phyloP scores from a whole-genome alignment of 108 stramenopile genomes.

The Asterionellopsis glacialis region DNA sequence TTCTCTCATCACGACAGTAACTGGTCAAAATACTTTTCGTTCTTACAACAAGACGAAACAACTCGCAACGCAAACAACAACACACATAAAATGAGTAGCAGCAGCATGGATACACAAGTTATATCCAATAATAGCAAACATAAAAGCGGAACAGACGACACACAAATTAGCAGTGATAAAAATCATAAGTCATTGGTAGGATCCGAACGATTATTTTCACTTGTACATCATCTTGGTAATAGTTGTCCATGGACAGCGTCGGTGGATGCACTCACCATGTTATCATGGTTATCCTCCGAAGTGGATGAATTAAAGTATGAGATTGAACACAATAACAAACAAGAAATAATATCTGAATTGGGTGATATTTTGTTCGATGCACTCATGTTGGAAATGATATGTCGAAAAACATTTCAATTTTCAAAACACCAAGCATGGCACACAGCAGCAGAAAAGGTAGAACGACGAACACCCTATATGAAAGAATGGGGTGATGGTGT shows the following conservation, averaged over 20 bases:
- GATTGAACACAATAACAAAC: not conserved
- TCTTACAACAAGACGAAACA: too few relatives aligned
- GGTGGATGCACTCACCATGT: not conserved
- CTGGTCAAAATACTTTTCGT: too few relatives aligned
- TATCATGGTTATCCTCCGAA: not conserved
- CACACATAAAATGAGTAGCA: too few relatives aligned
- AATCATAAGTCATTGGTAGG: conserved; percentile 5
- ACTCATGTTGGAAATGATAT: conserved; percentile 14
- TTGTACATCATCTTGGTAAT: not conserved
- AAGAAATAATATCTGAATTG: conserved; percentile 8
- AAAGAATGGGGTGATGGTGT: conserved; percentile 13
- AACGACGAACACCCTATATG: conserved; percentile 13
- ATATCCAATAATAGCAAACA: too few relatives aligned
- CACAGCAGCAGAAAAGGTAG: conserved; percentile 4
- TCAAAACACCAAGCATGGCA: conserved; percentile 1
- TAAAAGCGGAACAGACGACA: too few relatives aligned
- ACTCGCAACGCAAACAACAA: too few relatives aligned
- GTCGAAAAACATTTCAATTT: not conserved
- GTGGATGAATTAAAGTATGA: conserved; percentile 3
- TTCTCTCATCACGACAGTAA: too few relatives aligned
- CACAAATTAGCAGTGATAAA: too few relatives aligned
- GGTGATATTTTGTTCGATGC: conserved; percentile 12
- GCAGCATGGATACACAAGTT: too few relatives aligned
- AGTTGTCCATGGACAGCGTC: conserved; percentile 9
- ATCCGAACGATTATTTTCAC: not conserved